Conservation (phyloP, 768 basidiomycete species). For the Saitozyma sp. region DNA sequence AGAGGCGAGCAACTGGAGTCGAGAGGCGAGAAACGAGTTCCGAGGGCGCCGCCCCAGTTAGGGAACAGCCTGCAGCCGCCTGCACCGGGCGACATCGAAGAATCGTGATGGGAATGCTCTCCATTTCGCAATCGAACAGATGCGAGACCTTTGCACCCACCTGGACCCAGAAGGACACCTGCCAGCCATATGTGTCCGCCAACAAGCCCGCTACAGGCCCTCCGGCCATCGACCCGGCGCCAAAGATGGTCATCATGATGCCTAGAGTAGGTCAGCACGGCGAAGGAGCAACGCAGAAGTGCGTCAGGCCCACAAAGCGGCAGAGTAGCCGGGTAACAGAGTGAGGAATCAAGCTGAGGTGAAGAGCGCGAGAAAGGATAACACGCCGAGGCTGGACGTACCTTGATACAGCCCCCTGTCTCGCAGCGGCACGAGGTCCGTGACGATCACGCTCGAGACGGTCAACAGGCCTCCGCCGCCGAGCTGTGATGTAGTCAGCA, state of each 20-base stretch:
- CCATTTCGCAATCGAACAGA: no score
- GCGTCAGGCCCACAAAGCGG: no score
- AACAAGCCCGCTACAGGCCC: constrained; percentile 48
- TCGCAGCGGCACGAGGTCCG: constrained; percentile 48
- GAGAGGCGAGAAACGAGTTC: no score
- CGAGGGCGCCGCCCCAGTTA: no score
- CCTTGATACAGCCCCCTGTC: constrained; percentile 51
- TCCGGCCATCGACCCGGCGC: constrained; percentile 46
- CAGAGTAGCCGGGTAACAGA: neutral
- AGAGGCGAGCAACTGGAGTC: no score
- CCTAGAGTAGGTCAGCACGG: constrained; percentile 18
- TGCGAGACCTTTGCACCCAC: constrained; percentile 19
- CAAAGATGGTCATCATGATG: constrained; percentile 51
- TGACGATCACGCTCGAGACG: constrained; percentile 48
- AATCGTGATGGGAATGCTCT: no score
- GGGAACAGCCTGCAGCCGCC: neutral
- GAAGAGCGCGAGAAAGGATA: neutral
- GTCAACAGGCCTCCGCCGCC: constrained; percentile 50
- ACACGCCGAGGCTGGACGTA: constrained; percentile 4
- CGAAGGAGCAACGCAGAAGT: no score
- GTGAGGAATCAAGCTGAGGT: neutral
- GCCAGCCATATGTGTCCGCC: constrained; percentile 49
- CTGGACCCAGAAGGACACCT: constrained; percentile 45
- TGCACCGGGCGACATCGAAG: neutral
- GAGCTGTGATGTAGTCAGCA: constrained; percentile 18